Evolutionary conservation across 805 yeast genomes (phyloP), one percentile per base, ranked within the genome.

Genomic region (Candida namnaoensis): DNA sequence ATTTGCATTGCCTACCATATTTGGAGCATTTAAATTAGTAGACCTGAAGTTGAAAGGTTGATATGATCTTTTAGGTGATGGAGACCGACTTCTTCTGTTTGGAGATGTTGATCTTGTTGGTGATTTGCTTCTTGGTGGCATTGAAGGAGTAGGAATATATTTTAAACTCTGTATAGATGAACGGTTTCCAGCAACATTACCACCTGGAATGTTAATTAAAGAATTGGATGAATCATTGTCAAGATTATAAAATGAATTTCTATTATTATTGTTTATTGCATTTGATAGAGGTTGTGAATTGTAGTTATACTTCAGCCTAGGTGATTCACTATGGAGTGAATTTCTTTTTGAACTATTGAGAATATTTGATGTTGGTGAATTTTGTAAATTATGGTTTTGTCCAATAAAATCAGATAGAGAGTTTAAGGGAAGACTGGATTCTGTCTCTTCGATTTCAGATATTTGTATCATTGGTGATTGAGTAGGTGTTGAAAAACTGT

Each of bases 21-120:
- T 19, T 19, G 42, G 57, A 25, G 41, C 57, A 9, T 45, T 58
- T 42, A 64, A 50, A 46, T 66, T 72, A 44, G 75, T 73, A 8
- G 83, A 72, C 48, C 76, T 69, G 65, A 82, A 83, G 51, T 80
- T 79, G 66, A 83, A 83, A 1, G 90, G 90, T 44, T 49, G 59
- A 24, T 57, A 48, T 39, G 19, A 19, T 19, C 52, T 54, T 39
- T 43, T 54, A 8, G 58, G 58, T 1, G 57, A 52, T 1, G 54
- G 46, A 1, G 58, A 52, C 12, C 55, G 45, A 38, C 42, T 41
- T 37, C 64, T 51, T 5, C 19, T 19, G 19, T 52, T 43, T 1
- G 69, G 69, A 0, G 68, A 64, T 3, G 49, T 25, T 5, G 54
- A 41, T 37, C 64, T 52, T 4, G 45, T 34, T 14, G 63, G 65